Base-by-base conservation (phyloP, 1,139 yeast species). In the Suhomyces atakaporum region DNA sequence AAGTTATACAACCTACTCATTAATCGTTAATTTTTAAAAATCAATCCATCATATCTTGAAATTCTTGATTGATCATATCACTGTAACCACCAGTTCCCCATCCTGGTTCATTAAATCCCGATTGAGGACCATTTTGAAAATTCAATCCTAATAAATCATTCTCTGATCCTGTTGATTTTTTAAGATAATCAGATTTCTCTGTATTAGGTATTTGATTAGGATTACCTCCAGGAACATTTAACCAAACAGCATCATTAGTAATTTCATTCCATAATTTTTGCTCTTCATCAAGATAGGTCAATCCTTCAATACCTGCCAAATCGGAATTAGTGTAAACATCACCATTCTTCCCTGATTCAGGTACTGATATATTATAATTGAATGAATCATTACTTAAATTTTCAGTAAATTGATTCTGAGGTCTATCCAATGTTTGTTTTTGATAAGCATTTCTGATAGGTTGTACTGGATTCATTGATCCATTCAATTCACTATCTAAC, bases 191-290 rank as follows among this genome's bases (percentile, higher is more conserved):
- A 2, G 23, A 24, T 12, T 29, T 39, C 10, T 39, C 31, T 3
- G 29, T 30, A 16, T 26, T 36, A 29, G 56, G 48, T 2, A 55
- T 54, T 33, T 56, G 59, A 31, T 50, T 50, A 11, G 53, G 55
- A 29, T 47, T 51, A 7, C 53, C 56, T 14, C 55, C 58, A 7
- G 60, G 45, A 10, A 54, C 54, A 40, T 56, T 60, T 35, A 83
- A 58, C 92, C 92, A 84, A 54, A 73, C 84, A 10, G 94, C 88
- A 54, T 79, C 88, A 54, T 74, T 74, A 2, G 87, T 78, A 44
- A 84, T 79, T 50, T 83, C 87, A 54, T 79, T 78, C 90, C 94
- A 81, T 35, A 87, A 58, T 49, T 83, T 75, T 47, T 77, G 75
- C 50, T 84, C 88, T 35, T 70, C 75, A 31, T 66, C 70, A 22